Base-by-base conservation (phyloP, 2,329 filamentous ascomycete genomes). In the Akanthomyces dipterigenus region DNA sequence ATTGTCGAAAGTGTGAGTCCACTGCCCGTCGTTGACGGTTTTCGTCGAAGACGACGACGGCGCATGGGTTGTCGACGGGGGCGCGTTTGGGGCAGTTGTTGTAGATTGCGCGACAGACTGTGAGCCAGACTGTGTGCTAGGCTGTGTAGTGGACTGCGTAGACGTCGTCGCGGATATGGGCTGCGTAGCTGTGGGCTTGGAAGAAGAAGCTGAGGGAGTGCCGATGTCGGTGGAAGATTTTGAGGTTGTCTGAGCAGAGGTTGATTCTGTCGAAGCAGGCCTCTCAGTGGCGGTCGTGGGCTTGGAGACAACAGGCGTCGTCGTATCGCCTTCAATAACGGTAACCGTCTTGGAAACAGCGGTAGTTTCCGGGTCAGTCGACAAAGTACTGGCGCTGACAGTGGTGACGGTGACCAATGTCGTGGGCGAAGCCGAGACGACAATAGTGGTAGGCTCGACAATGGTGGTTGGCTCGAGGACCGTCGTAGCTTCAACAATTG, bases 1-100 rank as follows among this genome's bases (percentile, higher is more conserved):
- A 58, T 80, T 65, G 60, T 80, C 77, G 45, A 75, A 70, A 14
- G 71, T 72, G 46, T 75, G 70, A 18, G 71, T 72, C 38, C 58
- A 60, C 16, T 60, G 58, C 20, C 58, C 49, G 42, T 60, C 58
- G 40, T 53, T 18, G 7, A 26, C 24, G 5, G 26, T 67, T 34
- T 64, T 61, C 34, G 65, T 65, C 38, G 64, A 62, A 18, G 67
- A 62, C 40, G 66, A 31, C 12, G 31, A 22, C 11, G 61, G 36
- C 22, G 61, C 56, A 46, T 5, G 12, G 8, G 45, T 36, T 16
- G 51, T 24, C 12, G 45, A 38, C 9, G 14, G n/a, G n/a, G 36
- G 22, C 16, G 3, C 22, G 3, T 26, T 8, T 24, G 20, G 22
- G 4, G 31, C 34, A 20, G 34, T n/a, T 12, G 22, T 48, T 11